A percentile compares a stretch with the other conserved stretches of the same genome.
Evolutionary conservation across 371 early-diverging fungal species (phyloP).

Genomic region (Encephalitozoon intestinalis): DNA sequence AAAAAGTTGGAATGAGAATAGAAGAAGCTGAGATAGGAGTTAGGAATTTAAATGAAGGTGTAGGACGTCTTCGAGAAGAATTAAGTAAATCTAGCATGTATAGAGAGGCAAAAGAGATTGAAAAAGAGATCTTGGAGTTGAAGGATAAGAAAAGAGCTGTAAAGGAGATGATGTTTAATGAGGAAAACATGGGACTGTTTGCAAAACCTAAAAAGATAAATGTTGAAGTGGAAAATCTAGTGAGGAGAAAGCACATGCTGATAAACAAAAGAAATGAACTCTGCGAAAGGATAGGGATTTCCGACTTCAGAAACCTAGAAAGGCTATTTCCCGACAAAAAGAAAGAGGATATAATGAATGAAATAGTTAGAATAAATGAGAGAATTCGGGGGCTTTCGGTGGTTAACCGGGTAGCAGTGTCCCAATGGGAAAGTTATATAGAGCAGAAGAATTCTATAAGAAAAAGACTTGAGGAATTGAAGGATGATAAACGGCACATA

Average conservation of each 20-base stretch:
- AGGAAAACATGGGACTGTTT: slow-evolving; percentile 22
- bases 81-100: slow-evolving; percentile 2
- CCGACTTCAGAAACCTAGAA: slow-evolving; percentile 7
- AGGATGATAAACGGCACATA: slow-evolving; percentile 40
- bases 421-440: slow-evolving; percentile 6
- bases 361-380: slow-evolving; percentile 25
- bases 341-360: slow-evolving; percentile 5
- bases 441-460: slow-evolving; percentile 16
- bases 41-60: background rate
- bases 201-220: slow-evolving; percentile 21
- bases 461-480: slow-evolving; percentile 23
- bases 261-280: slow-evolving; percentile 35
- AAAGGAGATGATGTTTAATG: slow-evolving; percentile 15
- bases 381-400: slow-evolving; percentile 26
- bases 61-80: background rate
- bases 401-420: background rate
- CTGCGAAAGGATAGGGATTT: slow-evolving; percentile 12
- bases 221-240: slow-evolving; percentile 10
- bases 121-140: slow-evolving; percentile 12
- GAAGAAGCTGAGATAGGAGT: slow-evolving; percentile 12
- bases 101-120: slow-evolving; percentile 9
- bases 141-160: slow-evolving; percentile 22
- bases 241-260: slow-evolving; percentile 24
- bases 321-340: background rate
- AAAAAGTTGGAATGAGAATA: background rate